These are phyloP conservation scores for Beta macrorhiza DNA, from an alignment of 179 eudicot species.

Conservation along the genomic window DNA sequence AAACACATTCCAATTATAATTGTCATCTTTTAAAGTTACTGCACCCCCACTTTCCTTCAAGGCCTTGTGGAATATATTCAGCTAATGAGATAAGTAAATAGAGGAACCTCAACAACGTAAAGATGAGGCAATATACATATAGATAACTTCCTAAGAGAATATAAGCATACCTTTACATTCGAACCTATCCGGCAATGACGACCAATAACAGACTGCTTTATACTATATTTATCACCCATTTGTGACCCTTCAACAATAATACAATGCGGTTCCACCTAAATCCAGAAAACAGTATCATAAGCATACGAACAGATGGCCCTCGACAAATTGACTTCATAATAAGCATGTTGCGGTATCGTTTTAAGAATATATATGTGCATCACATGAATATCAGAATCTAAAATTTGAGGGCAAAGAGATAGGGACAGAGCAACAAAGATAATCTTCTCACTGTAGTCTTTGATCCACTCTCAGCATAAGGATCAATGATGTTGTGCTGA, in stretches of 20 bases:
- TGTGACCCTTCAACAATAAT: slow-evolving; percentile 94
- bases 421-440: background rate
- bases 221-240: slow-evolving; percentile 96
- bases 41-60: background rate
- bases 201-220: slow-evolving; percentile 88
- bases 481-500: slow-evolving; percentile 81
- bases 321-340: background rate
- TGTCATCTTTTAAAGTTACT: background rate
- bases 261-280: slow-evolving; percentile 91
- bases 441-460: slow-evolving; percentile 73
- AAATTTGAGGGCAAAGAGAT: background rate
- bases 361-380: too few relatives aligned
- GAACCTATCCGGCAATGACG: slow-evolving; percentile 97
- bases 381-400: too few relatives aligned
- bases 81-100: background rate
- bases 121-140: background rate
- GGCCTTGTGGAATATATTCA: background rate
- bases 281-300: slow-evolving; percentile 8
- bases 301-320: background rate
- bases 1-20: background rate
- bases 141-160: background rate
- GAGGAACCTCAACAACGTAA: background rate
- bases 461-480: slow-evolving; percentile 83
- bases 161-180: slow-evolving; percentile 72
- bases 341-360: too few relatives aligned